phyloP scores from a whole-genome alignment of 345 rosid species.

The Cardiospermum halicacabum region DNA sequence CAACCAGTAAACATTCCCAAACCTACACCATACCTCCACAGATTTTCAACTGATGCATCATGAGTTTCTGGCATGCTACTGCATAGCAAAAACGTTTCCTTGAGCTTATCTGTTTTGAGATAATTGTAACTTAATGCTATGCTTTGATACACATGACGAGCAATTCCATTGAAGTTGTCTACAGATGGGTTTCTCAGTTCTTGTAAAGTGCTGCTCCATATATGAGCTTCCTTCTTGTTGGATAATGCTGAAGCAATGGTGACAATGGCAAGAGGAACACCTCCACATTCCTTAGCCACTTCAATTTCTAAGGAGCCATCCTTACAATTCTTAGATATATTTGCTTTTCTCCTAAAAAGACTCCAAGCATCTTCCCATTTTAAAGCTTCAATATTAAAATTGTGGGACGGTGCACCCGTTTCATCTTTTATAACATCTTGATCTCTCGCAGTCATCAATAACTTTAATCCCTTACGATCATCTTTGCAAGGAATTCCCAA shows the following conservation, averaged over 20 bases:
- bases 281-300: background rate
- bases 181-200: too few relatives aligned
- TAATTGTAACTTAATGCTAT: constrained; percentile 2
- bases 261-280: background rate
- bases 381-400: background rate
- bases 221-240: background rate
- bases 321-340: background rate
- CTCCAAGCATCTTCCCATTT: background rate
- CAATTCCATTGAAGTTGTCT: too few relatives aligned
- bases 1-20: too few relatives aligned
- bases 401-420: background rate
- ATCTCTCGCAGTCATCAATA: constrained; percentile 4
- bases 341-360: background rate
- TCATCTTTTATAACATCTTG: background rate
- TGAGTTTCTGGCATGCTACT: too few relatives aligned
- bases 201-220: background rate
- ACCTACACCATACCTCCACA: too few relatives aligned
- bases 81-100: too few relatives aligned
- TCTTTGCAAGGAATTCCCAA: constrained; percentile 1
- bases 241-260: background rate
- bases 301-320: background rate
- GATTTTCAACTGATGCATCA: too few relatives aligned
- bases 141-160: too few relatives aligned
- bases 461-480: background rate
- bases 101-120: too few relatives aligned